Conservation (phyloP, 306 rosid genomes). For the Pyrus pyrifolia region DNA sequence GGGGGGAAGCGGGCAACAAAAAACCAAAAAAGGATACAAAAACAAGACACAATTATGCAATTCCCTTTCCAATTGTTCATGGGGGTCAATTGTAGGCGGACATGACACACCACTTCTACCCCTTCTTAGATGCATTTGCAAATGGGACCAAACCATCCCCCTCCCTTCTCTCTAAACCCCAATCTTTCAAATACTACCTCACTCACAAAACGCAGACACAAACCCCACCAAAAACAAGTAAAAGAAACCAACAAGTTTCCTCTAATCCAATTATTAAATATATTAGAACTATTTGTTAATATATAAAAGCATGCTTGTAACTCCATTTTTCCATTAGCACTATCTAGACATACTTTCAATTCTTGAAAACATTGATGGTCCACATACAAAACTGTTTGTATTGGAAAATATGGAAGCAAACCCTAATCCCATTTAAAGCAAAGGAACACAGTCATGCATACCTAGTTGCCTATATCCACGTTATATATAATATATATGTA, state of each 20-base stretch:
- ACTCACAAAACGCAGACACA: conserved; percentile 9
- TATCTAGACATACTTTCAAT: conserved; percentile 45
- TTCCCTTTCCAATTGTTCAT: conserved; percentile 54
- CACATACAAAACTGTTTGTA: conserved; percentile 45
- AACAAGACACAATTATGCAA: conserved; percentile 63
- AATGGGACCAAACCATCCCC: conserved; percentile 19
- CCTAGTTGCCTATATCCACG: conserved; percentile 34
- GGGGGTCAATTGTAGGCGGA: conserved; percentile 55
- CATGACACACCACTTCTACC: conserved; percentile 56
- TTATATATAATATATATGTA: too few species aligned
- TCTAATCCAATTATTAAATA: conserved; percentile 7
- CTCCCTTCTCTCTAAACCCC: conserved; percentile 17
- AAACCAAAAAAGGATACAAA: conserved; percentile 28
- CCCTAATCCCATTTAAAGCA: conserved; percentile 36
- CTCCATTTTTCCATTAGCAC: conserved; percentile 36
- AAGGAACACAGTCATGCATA: conserved; percentile 39
- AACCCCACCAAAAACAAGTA: conserved; percentile 5
- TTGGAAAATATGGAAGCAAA: conserved; percentile 40
- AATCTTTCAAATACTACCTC: conserved; percentile 35
- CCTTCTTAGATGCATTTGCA: conserved; percentile 65
- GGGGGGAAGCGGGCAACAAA: not conserved
- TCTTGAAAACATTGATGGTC: conserved; percentile 45
- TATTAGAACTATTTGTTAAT: not conserved
- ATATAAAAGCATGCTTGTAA: conserved; percentile 15
- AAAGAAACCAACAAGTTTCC: conserved; percentile 9